These are phyloP conservation scores for Pachysandra terminalis DNA, from an alignment of 164 flowering plant species.

Conservation along the genomic window DNA sequence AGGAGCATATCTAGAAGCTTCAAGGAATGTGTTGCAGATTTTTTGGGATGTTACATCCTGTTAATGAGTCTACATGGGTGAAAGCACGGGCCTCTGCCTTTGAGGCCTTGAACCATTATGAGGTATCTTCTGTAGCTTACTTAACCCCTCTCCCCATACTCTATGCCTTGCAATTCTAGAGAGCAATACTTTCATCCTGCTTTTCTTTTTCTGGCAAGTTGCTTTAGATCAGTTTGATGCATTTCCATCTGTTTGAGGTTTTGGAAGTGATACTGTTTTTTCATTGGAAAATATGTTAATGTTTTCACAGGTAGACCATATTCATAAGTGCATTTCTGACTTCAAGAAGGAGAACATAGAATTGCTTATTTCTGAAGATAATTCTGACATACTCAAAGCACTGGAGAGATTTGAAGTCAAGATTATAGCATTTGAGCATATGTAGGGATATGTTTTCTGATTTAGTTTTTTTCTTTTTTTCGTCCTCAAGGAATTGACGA, in stretches of 20 bases:
- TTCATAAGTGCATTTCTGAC: constrained; percentile 52
- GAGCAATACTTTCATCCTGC: not conserved
- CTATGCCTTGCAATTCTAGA: not conserved
- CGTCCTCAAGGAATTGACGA: constrained; percentile 1
- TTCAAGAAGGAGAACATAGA: constrained; percentile 41
- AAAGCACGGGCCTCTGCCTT: constrained; percentile 67
- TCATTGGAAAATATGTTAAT: not conserved
- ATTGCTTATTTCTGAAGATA: constrained; percentile 52
- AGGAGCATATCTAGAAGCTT: constrained; percentile 75
- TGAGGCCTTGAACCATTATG: constrained; percentile 64
- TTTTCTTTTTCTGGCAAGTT: not conserved
- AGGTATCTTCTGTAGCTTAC: constrained; percentile 38
- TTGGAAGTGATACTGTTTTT: not conserved
- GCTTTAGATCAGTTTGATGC: too few species aligned
- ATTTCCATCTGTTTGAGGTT: not conserved
- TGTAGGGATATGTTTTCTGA: constrained; percentile 29
- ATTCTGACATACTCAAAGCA: constrained; percentile 48
- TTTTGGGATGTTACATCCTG: constrained; percentile 51
- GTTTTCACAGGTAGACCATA: constrained; percentile 52
- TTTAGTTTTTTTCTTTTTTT: not conserved
- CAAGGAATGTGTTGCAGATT: constrained; percentile 51
- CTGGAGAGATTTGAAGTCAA: constrained; percentile 65
- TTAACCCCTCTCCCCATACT: not conserved
- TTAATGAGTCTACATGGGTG: constrained; percentile 39
- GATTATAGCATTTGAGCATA: constrained; percentile 71